These are phyloP conservation scores for Leishmania tarentolae DNA, from an alignment of 208 protist species.

Conservation along the genomic window DNA sequence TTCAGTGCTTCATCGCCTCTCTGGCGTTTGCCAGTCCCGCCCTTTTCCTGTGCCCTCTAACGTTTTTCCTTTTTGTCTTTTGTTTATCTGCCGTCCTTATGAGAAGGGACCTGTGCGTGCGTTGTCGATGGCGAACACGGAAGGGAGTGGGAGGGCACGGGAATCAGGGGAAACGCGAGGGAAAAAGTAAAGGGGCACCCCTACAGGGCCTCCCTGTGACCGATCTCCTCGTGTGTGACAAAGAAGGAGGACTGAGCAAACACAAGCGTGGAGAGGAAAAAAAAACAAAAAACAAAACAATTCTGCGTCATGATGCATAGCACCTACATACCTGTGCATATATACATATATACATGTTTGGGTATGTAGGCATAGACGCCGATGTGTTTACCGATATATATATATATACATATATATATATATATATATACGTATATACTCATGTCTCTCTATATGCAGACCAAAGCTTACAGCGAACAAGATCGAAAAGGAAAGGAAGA, in stretches of 20 bases:
- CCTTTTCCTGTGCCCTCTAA: neutral
- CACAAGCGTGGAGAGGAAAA: too few species aligned
- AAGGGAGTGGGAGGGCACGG: neutral
- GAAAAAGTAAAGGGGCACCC: too few species aligned
- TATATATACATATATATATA: too few species aligned
- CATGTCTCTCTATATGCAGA: too few species aligned
- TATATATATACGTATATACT: too few species aligned
- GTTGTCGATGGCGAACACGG: neutral
- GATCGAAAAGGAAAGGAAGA: neutral
- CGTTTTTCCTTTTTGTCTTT: neutral
- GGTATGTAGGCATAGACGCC: neutral
- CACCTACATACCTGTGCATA: neutral
- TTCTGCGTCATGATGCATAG: neutral
- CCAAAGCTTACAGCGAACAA: neutral
- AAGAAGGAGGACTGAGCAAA: too few species aligned
- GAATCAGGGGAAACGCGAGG: neutral
- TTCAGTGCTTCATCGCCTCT: neutral
- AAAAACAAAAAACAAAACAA: too few species aligned
- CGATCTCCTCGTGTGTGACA: too few species aligned
- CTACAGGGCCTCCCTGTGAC: too few species aligned
- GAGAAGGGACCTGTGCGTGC: neutral
- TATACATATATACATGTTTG: neutral
- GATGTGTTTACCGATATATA: too few species aligned
- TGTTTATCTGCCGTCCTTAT: neutral
- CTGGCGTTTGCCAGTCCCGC: neutral